Conservation (phyloP, 106 monocot genomes). For the Gastrodia elata region DNA sequence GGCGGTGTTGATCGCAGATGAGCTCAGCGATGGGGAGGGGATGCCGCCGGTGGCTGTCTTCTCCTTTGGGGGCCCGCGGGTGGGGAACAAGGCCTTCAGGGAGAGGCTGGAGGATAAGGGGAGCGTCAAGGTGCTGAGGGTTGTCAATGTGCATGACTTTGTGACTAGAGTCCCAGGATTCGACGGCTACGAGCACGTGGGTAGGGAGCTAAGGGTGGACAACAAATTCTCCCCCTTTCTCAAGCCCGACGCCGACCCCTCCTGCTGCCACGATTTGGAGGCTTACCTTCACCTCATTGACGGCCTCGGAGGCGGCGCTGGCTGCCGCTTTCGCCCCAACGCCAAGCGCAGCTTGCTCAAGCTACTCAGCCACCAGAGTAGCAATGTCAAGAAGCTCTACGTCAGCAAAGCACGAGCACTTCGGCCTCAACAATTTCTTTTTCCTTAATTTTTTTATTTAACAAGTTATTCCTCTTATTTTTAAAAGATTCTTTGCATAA, state of each 20-base stretch:
- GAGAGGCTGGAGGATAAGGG: slow-evolving; percentile 13
- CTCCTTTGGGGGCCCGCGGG: slow-evolving; percentile 60
- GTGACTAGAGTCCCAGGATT: slow-evolving; percentile 29
- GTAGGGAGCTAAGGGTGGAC: slow-evolving; percentile 50
- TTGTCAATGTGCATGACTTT: slow-evolving; percentile 49
- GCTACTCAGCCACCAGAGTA: slow-evolving; percentile 35
- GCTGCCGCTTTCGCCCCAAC: slow-evolving; percentile 34
- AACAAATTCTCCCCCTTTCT: slow-evolving; percentile 49
- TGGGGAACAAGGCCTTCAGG: slow-evolving; percentile 39
- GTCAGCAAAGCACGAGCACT: slow-evolving; percentile 16
- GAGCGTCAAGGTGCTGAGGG: slow-evolving; percentile 37
- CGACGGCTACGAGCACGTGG: slow-evolving; percentile 45
- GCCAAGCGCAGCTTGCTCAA: slow-evolving; percentile 42
- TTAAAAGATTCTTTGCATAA: too few species aligned
- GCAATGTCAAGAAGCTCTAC: slow-evolving; percentile 50
- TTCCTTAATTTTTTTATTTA: too few species aligned
- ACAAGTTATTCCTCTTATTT: too few species aligned
- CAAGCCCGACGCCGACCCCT: slow-evolving; percentile 36
- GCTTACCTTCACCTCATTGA: slow-evolving; percentile 74
- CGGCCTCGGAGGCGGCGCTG: slow-evolving; percentile 27
- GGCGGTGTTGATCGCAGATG: slow-evolving; percentile 39
- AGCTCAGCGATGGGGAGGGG: slow-evolving; percentile 2
- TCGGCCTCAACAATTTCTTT: neutral
- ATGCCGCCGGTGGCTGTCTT: slow-evolving; percentile 41
- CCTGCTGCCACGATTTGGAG: slow-evolving; percentile 69